These are phyloP conservation scores for Porcisia deanei DNA, from an alignment of 208 protist genomes.

Conservation along the genomic window DNA sequence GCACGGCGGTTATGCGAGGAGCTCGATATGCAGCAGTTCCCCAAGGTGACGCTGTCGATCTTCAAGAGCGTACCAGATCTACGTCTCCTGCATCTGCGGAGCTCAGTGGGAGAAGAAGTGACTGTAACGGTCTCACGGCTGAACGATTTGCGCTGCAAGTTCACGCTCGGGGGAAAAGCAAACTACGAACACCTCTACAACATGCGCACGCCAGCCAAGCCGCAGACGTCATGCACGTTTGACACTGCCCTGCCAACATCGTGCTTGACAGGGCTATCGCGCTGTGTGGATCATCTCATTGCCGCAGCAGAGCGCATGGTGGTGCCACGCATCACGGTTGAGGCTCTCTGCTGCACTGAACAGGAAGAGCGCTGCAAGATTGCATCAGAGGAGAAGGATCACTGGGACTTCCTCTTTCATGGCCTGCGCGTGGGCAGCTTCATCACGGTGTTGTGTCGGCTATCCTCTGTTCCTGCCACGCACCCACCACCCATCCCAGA, in stretches of 20 bases:
- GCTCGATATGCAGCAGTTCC: conserved; percentile 52
- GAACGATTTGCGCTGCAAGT: conserved; percentile 72
- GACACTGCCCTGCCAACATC: conserved; percentile 36
- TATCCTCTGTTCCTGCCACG: conserved; percentile 28
- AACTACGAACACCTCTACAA: conserved; percentile 86
- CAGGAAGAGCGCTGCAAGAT: conserved; percentile 56
- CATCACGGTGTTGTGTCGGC: conserved; percentile 46
- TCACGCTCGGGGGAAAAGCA: conserved; percentile 59
- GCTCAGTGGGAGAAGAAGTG: conserved; percentile 48
- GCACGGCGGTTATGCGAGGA: conserved; percentile 69
- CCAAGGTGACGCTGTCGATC: conserved; percentile 76
- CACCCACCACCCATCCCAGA: conserved; percentile 41
- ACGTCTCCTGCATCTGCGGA: conserved; percentile 73
- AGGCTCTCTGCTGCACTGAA: conserved; percentile 71
- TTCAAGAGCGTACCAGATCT: conserved; percentile 86
- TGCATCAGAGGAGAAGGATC: conserved; percentile 74
- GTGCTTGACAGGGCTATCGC: conserved; percentile 53
- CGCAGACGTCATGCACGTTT: conserved; percentile 64
- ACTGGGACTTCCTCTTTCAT: conserved; percentile 86
- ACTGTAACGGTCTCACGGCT: conserved; percentile 71
- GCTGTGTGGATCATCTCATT: conserved; percentile 75
- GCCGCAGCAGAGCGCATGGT: conserved; percentile 54
- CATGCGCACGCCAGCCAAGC: conserved; percentile 66
- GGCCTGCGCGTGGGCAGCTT: conserved; percentile 67
- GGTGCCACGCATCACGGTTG: conserved; percentile 68